Evolutionary conservation across 1,284 basidiomycete species (phyloP).

Genomic region (Ceratobasidium sp.): DNA sequence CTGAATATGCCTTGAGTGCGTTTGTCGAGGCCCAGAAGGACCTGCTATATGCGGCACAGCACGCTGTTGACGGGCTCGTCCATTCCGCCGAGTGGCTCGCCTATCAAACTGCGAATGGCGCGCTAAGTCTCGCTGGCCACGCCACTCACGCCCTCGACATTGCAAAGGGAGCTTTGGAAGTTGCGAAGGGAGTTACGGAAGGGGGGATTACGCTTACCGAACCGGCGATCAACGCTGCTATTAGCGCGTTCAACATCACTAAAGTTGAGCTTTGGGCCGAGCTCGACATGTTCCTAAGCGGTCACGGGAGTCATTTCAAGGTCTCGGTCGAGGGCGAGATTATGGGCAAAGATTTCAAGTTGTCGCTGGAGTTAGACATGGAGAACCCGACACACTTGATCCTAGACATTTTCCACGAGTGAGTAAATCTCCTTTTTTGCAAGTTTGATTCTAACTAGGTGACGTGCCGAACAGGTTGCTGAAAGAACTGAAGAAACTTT

Average conservation of each 20-base stretch:
- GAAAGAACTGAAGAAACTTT: too few species aligned
- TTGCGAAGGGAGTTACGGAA: background rate
- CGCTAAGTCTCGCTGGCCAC: background rate
- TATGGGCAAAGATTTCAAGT: background rate
- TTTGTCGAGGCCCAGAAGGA: background rate
- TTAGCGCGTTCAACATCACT: background rate
- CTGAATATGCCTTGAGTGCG: background rate
- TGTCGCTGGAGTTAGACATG: background rate
- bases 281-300: background rate
- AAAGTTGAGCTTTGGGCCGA: background rate
- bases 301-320: background rate
- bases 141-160: background rate
- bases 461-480: too few species aligned
- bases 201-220: background rate
- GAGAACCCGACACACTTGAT: background rate
- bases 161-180: background rate
- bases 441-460: too few species aligned
- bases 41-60: background rate
- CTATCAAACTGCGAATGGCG: background rate
- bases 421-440: background rate
- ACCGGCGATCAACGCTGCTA: background rate
- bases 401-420: background rate
- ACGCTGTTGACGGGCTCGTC: background rate
- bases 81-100: constrained; percentile 11
- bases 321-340: background rate